A percentile compares a stretch with the other conserved stretches of the same genome.
Conservation (phyloP, 495 filamentous ascomycete species). For the Penicillium crystallinum region DNA sequence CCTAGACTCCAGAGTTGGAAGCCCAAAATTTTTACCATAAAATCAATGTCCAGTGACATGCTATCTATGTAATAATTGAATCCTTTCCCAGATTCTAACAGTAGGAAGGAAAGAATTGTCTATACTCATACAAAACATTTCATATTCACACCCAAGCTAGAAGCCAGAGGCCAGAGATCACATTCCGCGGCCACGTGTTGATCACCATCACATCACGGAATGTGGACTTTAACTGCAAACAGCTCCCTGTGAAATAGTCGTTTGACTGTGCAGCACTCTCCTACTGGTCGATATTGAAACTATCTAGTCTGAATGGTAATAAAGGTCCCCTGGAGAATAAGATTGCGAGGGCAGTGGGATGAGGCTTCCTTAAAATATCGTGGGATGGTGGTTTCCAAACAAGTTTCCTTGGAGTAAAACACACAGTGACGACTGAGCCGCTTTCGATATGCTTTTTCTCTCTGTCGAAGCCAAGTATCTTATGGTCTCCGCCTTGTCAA, state of each 20-base stretch:
- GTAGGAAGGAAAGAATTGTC: too few relatives aligned
- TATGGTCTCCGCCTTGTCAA: neutral
- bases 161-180: neutral
- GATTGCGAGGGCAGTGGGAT: neutral
- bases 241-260: neutral
- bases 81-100: too few relatives aligned
- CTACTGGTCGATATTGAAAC: neutral
- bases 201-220: neutral
- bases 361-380: neutral
- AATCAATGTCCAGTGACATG: too few relatives aligned
- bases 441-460: neutral
- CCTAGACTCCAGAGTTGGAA: too few relatives aligned
- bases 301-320: neutral
- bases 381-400: neutral
- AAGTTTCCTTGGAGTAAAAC: neutral
- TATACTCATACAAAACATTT: too few relatives aligned
- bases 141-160: neutral
- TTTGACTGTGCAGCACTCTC: neutral
- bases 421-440: neutral
- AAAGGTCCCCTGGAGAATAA: too few relatives aligned
- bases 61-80: too few relatives aligned
- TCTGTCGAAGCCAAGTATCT: neutral
- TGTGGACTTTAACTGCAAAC: slow-evolving; percentile 1
- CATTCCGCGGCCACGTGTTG: slow-evolving; percentile 3
- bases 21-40: too few relatives aligned